phyloP scores from a whole-genome alignment of 345 rosid species.

The Populus simonii region DNA sequence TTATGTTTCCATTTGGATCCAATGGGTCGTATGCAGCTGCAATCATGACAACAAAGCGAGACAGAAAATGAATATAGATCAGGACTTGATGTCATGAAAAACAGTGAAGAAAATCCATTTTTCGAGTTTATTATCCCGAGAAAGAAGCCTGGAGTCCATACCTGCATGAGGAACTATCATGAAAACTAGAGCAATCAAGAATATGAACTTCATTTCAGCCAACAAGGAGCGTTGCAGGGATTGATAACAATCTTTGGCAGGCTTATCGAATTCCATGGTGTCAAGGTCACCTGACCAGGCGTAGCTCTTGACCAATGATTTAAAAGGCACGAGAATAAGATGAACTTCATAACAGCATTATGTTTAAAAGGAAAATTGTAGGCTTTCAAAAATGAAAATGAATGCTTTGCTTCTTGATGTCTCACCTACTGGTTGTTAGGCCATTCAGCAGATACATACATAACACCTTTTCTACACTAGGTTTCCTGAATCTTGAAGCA shows the following conservation, averaged over 20 bases:
- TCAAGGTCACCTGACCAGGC: conserved; percentile 1
- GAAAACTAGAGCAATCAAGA: conserved; percentile 25
- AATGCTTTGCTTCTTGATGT: conserved; percentile 26
- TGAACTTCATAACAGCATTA: neutral
- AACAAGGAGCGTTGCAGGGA: conserved; percentile 2
- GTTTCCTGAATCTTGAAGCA: conserved; percentile 48
- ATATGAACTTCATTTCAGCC: conserved; percentile 22
- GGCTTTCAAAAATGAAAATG: neutral
- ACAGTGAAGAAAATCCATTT: neutral
- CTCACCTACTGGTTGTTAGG: conserved; percentile 47
- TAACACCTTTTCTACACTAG: conserved; percentile 4
- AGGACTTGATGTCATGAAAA: neutral
- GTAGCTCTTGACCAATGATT: conserved; percentile 13
- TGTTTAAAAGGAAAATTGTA: conserved; percentile 18
- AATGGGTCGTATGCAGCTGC: conserved; percentile 22
- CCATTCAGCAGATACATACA: conserved; percentile 12
- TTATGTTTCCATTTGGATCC: conserved; percentile 31
- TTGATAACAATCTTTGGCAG: neutral
- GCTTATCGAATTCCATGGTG: conserved; percentile 24
- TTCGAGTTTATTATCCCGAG: neutral
- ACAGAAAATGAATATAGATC: neutral
- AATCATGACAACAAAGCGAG: conserved; percentile 7
- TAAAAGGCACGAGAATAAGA: neutral
- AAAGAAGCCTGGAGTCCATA: conserved; percentile 11
- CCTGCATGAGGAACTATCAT: conserved; percentile 37